Evolutionary conservation across 768 basidiomycete species (phyloP), one percentile per base, ranked within the genome.

Genomic region (Pholiota conissans): DNA sequence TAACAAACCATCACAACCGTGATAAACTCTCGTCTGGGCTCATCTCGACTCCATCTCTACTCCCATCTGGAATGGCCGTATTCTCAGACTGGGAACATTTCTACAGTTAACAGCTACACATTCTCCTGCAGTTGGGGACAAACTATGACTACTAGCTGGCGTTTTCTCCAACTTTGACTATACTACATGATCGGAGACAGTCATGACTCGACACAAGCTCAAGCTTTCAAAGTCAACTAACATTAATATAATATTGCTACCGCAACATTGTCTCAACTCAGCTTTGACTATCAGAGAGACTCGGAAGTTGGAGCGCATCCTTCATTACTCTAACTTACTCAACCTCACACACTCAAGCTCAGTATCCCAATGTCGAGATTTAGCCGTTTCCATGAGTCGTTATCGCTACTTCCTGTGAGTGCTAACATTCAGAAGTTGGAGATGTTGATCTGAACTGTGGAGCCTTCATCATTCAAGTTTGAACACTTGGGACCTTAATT

Each of bases 1-100:
- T 56, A 57, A 63, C 30, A 54, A 42, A 54, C 30, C 53, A 54
- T 22, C 42, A 54, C 53, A 54, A 54, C 3, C 10, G 18, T 52
- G 32, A 35, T 37, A 52, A 50, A n/a, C 16, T 4, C 16, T 39
- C 37, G 37, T 39, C 52, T 52, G 24, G 52, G 39, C 52, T 30
- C 40, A 29, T 34, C 53, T 54, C 40, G 53, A 45, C 42, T 22
- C 13, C 42, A 22, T 45, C 42, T 45, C 42, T n/a, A 24, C 42
- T 24, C 42, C 22, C 7, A 11, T 20, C 42, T 32, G 30, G 30
- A 45, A 20, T 18, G 8, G n/a, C 22, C 42, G 13, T 45, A 45
- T 24, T 18, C 20, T 20, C 24, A 10, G 20, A 24, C 42, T 45
- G 20, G 11, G 40, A 42, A 24, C 18, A 22, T 42, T 24, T 5